Conservation (phyloP, 768 basidiomycete genomes). For the Russula compacta region DNA sequence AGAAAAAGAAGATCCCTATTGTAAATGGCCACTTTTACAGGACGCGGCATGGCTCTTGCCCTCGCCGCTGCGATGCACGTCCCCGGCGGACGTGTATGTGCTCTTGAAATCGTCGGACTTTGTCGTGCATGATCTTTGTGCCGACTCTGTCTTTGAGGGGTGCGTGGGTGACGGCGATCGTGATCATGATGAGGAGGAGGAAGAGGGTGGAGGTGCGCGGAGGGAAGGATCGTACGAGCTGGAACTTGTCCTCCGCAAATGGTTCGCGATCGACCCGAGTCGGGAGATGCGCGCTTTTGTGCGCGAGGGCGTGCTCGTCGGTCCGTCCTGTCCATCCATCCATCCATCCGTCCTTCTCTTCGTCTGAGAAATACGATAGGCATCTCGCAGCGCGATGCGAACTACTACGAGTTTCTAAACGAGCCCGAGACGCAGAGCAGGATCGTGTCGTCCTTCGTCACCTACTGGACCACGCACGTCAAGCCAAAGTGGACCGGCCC, state of each 20-base stretch:
- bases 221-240: constrained; percentile 39
- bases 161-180: constrained; percentile 30
- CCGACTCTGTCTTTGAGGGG: constrained; percentile 55
- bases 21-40: constrained; percentile 31
- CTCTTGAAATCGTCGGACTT: constrained; percentile 92
- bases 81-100: constrained; percentile 85
- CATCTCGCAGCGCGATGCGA: constrained; percentile 80
- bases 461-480: constrained; percentile 66
- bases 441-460: constrained; percentile 42
- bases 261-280: constrained; percentile 77
- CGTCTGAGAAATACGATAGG: constrained; percentile 33
- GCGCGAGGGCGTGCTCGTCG: constrained; percentile 56
- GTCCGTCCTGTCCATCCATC: constrained; percentile 41
- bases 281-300: constrained; percentile 92
- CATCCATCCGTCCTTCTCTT: too few relatives aligned
- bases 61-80: constrained; percentile 76
- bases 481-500: constrained; percentile 46
- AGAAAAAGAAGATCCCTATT: not conserved
- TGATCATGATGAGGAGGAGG: not conserved
- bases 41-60: constrained; percentile 91
- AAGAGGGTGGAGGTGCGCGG: not conserved
- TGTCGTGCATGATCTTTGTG: constrained; percentile 64
- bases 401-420: constrained; percentile 82
- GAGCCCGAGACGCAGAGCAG: constrained; percentile 43
- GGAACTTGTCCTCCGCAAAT: constrained; percentile 84